Evolutionary conservation across 306 rosid species (phyloP).

Genomic region (Pachyrhizus erosus): DNA sequence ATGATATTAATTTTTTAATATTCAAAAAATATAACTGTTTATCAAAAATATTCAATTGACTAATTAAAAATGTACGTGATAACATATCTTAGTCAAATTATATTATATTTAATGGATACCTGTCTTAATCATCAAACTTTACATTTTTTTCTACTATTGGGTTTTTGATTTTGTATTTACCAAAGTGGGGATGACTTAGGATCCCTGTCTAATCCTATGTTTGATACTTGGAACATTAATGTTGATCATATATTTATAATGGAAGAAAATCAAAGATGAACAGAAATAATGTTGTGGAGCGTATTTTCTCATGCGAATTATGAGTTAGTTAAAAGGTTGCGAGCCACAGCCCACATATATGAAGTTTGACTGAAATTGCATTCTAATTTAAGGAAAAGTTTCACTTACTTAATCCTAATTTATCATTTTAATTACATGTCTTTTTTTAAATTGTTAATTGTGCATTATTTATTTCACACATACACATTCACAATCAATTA

Average conservation of each 20-base stretch:
- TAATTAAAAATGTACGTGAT: too few relatives aligned
- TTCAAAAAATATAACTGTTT: too few relatives aligned
- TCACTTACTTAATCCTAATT: not conserved
- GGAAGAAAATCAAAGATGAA: not conserved
- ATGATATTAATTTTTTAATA: too few relatives aligned
- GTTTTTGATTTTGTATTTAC: not conserved
- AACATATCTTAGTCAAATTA: too few relatives aligned
- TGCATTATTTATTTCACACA: too few relatives aligned
- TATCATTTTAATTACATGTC: not conserved
- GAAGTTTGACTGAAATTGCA: not conserved
- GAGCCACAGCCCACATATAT: not conserved
- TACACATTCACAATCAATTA: too few relatives aligned
- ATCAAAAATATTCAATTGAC: too few relatives aligned
- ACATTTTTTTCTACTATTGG: not conserved
- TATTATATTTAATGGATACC: not conserved
- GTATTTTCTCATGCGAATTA: not conserved
- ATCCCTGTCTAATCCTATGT: not conserved
- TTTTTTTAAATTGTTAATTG: too few relatives aligned
- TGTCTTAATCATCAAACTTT: not conserved
- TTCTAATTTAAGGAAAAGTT: not conserved
- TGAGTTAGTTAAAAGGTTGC: slow-evolving; percentile 24
- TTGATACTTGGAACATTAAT: not conserved
- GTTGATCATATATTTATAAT: too few relatives aligned
- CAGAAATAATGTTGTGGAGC: not conserved
- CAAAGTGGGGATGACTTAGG: not conserved